Conservation (phyloP, 1,139 yeast species). For the Blastobotrys arbuscula region DNA sequence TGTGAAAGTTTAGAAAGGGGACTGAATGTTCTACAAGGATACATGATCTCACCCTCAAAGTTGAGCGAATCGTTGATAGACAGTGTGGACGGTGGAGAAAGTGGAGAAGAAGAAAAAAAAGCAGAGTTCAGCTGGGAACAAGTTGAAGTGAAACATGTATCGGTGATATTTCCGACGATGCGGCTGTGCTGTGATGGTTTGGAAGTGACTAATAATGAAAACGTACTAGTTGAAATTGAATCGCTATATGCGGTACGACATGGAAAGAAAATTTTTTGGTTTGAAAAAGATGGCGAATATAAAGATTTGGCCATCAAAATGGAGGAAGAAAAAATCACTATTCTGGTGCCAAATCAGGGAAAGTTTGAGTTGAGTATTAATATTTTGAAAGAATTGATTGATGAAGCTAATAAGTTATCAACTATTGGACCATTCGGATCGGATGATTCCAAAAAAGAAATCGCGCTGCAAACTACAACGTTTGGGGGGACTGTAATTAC, state of each 20-base stretch:
- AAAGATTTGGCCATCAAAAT: constrained; percentile 11
- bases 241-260: not conserved
- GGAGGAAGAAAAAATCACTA: constrained; percentile 12
- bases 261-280: constrained; percentile 10
- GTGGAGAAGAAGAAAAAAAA: not conserved
- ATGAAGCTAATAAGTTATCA: not conserved
- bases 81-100: not conserved
- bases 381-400: constrained; percentile 16
- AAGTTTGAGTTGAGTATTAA: constrained; percentile 13
- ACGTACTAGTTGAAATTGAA: not conserved
- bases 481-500: constrained; percentile 16
- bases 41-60: not conserved
- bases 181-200: constrained; percentile 11
- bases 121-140: constrained; percentile 1
- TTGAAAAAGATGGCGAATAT: constrained; percentile 12
- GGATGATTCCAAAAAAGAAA: constrained; percentile 1
- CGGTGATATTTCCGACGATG: constrained; percentile 1
- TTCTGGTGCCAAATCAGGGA: constrained; percentile 22
- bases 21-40: constrained; percentile 3
- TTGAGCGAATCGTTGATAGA: not conserved
- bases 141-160: constrained; percentile 1
- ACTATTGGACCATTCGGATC: constrained; percentile 1
- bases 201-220: constrained; percentile 2
- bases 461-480: constrained; percentile 19
- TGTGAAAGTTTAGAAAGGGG: constrained; percentile 16